phyloP scores from a whole-genome alignment of 805 yeast species.

The Kuraishia cidri region DNA sequence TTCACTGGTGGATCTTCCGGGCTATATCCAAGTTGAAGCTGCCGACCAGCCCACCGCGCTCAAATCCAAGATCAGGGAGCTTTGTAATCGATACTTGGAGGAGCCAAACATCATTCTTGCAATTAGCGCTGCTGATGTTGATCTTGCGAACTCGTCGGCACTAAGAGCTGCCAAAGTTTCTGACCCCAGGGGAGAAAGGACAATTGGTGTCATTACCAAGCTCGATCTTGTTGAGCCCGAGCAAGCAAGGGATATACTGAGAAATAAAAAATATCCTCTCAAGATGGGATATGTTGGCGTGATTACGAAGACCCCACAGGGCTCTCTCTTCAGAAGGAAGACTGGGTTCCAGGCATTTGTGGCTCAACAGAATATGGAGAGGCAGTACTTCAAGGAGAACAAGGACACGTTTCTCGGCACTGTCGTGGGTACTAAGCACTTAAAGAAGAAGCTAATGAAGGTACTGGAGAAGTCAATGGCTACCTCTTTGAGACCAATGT shows the following conservation, averaged over 20 bases:
- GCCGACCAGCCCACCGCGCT: conserved; percentile 89
- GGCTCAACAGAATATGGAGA: conserved; percentile 62
- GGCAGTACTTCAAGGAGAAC: conserved; percentile 52
- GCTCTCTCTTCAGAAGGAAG: conserved; percentile 41
- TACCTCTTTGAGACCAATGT: conserved; percentile 78
- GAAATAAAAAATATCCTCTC: conserved; percentile 79
- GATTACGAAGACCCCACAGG: conserved; percentile 69
- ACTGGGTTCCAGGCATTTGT: conserved; percentile 55
- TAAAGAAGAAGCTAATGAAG: conserved; percentile 74
- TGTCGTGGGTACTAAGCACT: conserved; percentile 62
- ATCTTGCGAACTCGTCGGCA: conserved; percentile 93
- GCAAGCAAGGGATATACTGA: conserved; percentile 56
- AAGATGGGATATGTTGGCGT: conserved; percentile 98
- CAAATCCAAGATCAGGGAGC: conserved; percentile 65
- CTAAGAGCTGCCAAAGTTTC: conserved; percentile 80
- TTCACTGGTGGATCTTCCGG: conserved; percentile 92
- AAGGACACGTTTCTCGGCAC: conserved; percentile 54
- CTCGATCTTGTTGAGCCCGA: conserved; percentile 81
- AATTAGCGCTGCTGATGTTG: conserved; percentile 96
- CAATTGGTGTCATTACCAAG: conserved; percentile 94
- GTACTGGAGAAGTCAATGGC: conserved; percentile 92
- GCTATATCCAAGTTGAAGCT: conserved; percentile 94
- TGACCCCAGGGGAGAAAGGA: conserved; percentile 92
- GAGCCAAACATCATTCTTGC: conserved; percentile 93
- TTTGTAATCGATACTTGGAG: conserved; percentile 81